Base-by-base conservation (phyloP, 352 stramenopile genomes). In the Phytopythium helicoides region DNA sequence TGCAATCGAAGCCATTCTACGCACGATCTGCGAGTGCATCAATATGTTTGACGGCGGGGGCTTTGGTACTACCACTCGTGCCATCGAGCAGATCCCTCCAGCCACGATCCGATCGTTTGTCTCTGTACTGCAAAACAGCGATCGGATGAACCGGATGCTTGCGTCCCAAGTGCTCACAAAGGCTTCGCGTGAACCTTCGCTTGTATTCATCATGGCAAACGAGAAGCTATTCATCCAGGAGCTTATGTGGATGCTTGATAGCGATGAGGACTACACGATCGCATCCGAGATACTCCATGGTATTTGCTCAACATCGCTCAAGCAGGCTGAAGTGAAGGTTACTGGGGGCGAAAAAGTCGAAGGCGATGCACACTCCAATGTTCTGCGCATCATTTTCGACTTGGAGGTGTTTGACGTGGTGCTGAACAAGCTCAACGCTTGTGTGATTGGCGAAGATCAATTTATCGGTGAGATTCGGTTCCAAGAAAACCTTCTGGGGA, bases 381-480 rank as follows among this genome's bases (percentile, higher is more conserved):
- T 90, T 15, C 59, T 92, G 8, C 74, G 71, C 26, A 51, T 72
- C 23, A 66, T 92, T 26, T 74, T 81, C 48, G 77, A 87, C 6
- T 56, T 86, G n/a, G 64, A 83, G 18, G 71, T 74, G 16, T 75
- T 92, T 12, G 66, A 86, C 56, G 46, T 88, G 25, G 76, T 87
- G 18, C 62, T 87, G 15, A 72, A 78, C 34, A 89, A 90, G 42
- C 54, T 92, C 25, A 88, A 90, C 33, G 71, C 58, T 3, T 92
- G 81, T 15, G 71, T 92, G 4, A 47, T 87, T 21, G 71, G 79
- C 2, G 67, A 74, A 21, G 77, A 83, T 23, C 77, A 90, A 47
- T 85, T 92, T 26, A 68, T 81, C 23, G 81, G 81, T 25, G 81
- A 92, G 40, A 84, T 92, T 42, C 86, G 80, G 14, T 92, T 87